These are phyloP conservation scores for Tetrapyrgos nigripes DNA, from an alignment of 1,284 basidiomycete species.

Conservation along the genomic window DNA sequence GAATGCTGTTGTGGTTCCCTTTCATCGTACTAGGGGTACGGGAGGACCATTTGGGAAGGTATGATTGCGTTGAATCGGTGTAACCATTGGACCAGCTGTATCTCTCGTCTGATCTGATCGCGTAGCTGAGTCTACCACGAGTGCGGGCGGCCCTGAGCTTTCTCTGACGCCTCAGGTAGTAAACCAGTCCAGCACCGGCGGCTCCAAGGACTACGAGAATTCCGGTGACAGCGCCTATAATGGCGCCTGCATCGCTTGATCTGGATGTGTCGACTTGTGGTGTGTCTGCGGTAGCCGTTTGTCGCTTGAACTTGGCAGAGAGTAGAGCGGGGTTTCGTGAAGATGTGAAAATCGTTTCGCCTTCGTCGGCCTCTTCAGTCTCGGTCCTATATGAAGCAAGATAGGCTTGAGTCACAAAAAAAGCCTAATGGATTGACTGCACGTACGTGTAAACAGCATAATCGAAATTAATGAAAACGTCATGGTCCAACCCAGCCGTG, in stretches of 20 bases:
- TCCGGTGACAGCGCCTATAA: background rate
- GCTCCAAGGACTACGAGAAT: background rate
- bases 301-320: background rate
- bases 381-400: background rate
- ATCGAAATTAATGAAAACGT: conserved; percentile 41
- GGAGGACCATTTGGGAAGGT: background rate
- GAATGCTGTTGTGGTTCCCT: background rate
- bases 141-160: too few species aligned
- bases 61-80: background rate
- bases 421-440: background rate
- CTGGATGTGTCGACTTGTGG: background rate
- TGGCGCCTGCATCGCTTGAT: background rate
- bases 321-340: background rate
- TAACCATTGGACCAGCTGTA: background rate
- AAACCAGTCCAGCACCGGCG: background rate
- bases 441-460: conserved; percentile 25
- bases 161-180: background rate
- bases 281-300: background rate
- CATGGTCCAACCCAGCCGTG: conserved; percentile 22
- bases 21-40: background rate
- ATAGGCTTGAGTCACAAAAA: background rate
- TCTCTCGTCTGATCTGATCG: background rate
- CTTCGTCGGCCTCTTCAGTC: background rate
- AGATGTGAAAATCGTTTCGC: background rate
- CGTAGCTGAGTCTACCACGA: too few species aligned